These are phyloP conservation scores for Mycogone perniciosa DNA, from an alignment of 2,329 filamentous ascomycete species.

Conservation along the genomic window DNA sequence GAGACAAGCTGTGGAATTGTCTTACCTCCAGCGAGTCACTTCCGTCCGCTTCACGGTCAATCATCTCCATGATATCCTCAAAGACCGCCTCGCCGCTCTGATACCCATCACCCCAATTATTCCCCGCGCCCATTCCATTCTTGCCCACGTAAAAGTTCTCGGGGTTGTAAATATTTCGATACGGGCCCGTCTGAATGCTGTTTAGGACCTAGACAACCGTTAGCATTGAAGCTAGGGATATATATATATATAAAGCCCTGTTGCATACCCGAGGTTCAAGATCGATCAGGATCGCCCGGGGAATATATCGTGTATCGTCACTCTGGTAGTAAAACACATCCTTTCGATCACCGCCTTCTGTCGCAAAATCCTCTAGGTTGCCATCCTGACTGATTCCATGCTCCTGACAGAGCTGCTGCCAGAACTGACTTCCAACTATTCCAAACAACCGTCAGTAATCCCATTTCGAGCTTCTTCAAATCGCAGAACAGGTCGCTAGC, in stretches of 20 bases:
- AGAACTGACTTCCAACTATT: slow-evolving; percentile 93
- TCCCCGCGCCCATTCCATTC: slow-evolving; percentile 86
- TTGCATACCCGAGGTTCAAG: slow-evolving; percentile 73
- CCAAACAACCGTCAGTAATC: slow-evolving; percentile 31
- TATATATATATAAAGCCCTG: neutral
- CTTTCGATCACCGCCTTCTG: slow-evolving; percentile 94
- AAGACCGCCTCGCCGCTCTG: slow-evolving; percentile 85
- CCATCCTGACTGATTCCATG: slow-evolving; percentile 97
- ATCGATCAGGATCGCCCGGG: slow-evolving; percentile 89
- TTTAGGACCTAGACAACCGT: slow-evolving; percentile 61
- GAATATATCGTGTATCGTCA: slow-evolving; percentile 97
- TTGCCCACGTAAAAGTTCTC: slow-evolving; percentile 98
- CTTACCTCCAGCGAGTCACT: slow-evolving; percentile 87
- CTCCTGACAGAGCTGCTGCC: slow-evolving; percentile 97
- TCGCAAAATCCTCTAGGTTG: slow-evolving; percentile 95
- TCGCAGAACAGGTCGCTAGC: neutral
- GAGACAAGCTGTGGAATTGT: neutral
- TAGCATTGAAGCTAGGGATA: neutral
- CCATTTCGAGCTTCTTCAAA: neutral
- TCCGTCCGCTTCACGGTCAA: slow-evolving; percentile 94
- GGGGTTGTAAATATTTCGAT: slow-evolving; percentile 98
- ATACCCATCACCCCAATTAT: slow-evolving; percentile 98
- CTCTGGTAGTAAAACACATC: slow-evolving; percentile 99
- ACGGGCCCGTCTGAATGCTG: slow-evolving; percentile 84
- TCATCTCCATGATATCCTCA: slow-evolving; percentile 99